Base-by-base conservation (phyloP, 2,329 filamentous ascomycete genomes). In the Neopestalotiopsis clavispora region DNA sequence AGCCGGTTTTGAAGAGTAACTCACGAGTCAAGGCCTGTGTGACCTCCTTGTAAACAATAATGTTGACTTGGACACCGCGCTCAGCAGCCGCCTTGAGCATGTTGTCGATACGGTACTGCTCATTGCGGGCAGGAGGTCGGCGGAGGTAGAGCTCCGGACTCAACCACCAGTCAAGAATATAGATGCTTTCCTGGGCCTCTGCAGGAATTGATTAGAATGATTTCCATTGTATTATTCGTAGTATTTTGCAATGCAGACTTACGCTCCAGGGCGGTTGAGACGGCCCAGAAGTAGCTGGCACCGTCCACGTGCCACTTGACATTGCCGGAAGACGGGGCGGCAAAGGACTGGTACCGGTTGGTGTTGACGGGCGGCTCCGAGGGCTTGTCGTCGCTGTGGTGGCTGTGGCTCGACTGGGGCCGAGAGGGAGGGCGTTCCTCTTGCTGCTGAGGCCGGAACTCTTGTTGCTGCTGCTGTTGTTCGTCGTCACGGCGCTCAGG, bases 11-110 rank as follows among this genome's bases (percentile, higher is more conserved):
- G 78, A 80, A 30, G 79, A 69, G 34, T 66, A 75, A 89, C 91
- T 87, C 86, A 94, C 92, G 84, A 56, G 92, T 94, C 75, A 97
- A 82, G 52, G 94, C 92, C 75, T 94, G 91, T 3, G 92, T 89
- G 7, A 95, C 93, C 81, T 98, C 95, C 81, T 97, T 97, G 83
- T 97, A 97, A 12, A 97, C 93, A 66, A 97, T 94, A 65, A 97
- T 86, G 74, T 95, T 92, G 74, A 97, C 86, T 74, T 92, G 89
- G 60, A 97, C 94, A 57, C 94, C 95, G 58, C 94, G 89, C 80
- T 95, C 87, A 32, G 95, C 94, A 9, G 94, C 94, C 67, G 91
- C 91, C 74, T 92, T 87, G 62, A 97, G 87, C 90, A 97, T 91
- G 64, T 90, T 88, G 80, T 97, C 94, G 52, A 97, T 83, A 5